Base-by-base conservation (phyloP, 2,329 filamentous ascomycete species). In the Coniochaeta sp. region DNA sequence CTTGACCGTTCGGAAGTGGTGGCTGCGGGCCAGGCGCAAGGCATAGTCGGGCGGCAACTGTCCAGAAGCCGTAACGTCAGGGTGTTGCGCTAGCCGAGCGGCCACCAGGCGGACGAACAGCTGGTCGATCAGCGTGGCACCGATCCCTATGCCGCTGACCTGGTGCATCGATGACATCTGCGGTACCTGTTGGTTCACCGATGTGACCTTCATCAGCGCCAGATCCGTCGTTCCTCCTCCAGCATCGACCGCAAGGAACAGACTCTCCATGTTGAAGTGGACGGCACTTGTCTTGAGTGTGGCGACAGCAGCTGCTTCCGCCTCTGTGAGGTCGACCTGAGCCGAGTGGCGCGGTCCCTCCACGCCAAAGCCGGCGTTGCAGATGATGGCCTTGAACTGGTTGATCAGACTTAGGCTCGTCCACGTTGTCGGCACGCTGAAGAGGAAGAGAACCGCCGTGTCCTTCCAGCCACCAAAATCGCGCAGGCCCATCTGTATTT, bases 371-470 rank as follows among this genome's bases (percentile, higher is more conserved):
- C 78, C 77, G 1, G 76, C 73, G 14, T 67, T 61, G 13, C 60
- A 58, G 3, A 80, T 72, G 26, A 77, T 71, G 1, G 59, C 58
- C 52, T 75, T 75, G 63, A 79, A 81, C 5, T 61, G 64, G 60
- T 80, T 78, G 49, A 81, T 73, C 2, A 74, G 72, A 8, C 69
- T 68, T 52, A 75, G 66, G 2, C 65, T 73, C 10, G 67, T 69
- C 78, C 78, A 82, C 0, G 78, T 81, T 1, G 78, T 82, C 0
- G 79, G 79, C 1, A 80, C 77, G 45, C 74, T 77, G 63, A 82
- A 82, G 8, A 81, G 63, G 56, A 81, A 82, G 32, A 75, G 70
- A 1, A 82, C 72, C 0, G 64, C 64, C 51, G 76, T 67, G 33
- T 60, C 61, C n/a, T 58, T 59, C 76, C 76, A 79, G 10, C 71